Base-by-base conservation (phyloP, 768 basidiomycete species). In the Leccinum longicurvipes region DNA sequence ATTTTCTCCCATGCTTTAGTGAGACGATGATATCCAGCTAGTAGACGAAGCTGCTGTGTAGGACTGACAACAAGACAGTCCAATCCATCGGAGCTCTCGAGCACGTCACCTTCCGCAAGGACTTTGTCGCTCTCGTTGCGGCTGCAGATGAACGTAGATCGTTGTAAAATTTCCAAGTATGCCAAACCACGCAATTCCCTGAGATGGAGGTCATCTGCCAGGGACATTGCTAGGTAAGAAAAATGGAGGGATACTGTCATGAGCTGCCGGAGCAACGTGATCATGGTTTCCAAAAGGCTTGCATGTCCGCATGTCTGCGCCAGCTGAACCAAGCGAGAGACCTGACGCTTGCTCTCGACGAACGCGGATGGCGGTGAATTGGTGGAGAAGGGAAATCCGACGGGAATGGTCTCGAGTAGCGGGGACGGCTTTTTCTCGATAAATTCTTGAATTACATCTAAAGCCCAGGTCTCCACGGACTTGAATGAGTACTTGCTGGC, bases 401-500 rank as follows among this genome's bases (percentile, higher is more conserved):
- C 49, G 12, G 77, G 75, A 42, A 77, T 75, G 32, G 74, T 64
- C 42, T 72, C 73, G 50, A 82, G 71, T 59, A 83, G 72, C 2
- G 82, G 80, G 1, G 80, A 81, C 25, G 79, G 77, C 62, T 81
- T 82, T 50, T 76, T 79, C 57, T 82, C 82, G 23, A 88, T 80
- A 56, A 80, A 84, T 63, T 84, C 82, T 58, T 86, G 83, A 47
- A 90, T 84, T n/a, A 79, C 83, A 58, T 87, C 84, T 19, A 90
- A 76, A 1, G 86, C 81, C 88, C 88, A 90, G 1, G 81, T 83
- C 67, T 90, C 89, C 29, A 86, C 68, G 9, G 83, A 80, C 67
- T 82, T 86, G 79, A 89, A 89, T 23, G 81, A 78, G 62, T 90
- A 90, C 72, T 89, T 90, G 74, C 83, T 83, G 25, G 86, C 77